A percentile compares a stretch with the other conserved stretches of the same genome.
Conservation (phyloP, 1,284 basidiomycete species). For the Ustilago shanxiensis region DNA sequence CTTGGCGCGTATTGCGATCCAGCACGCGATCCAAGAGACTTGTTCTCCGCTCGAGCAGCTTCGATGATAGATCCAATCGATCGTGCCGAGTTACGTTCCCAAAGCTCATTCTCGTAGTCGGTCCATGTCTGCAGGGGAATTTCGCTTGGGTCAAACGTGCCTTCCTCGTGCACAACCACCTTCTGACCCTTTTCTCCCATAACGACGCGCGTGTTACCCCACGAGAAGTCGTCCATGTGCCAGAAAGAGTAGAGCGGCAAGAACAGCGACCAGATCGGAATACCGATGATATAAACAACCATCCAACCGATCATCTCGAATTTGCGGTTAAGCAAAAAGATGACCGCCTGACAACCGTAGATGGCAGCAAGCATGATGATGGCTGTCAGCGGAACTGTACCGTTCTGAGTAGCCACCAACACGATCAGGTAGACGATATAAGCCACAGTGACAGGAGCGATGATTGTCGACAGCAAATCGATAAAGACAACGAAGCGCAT, state of each 20-base stretch:
- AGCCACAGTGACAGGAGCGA: constrained; percentile 90
- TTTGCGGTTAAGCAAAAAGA: constrained; percentile 70
- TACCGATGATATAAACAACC: constrained; percentile 75
- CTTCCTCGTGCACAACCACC: constrained; percentile 93
- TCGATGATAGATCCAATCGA: constrained; percentile 61
- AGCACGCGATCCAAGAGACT: constrained; percentile 53
- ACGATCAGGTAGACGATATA: constrained; percentile 74
- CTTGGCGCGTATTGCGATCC: constrained; percentile 60
- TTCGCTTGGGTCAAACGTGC: constrained; percentile 93
- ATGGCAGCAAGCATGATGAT: constrained; percentile 92
- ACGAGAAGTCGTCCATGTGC: constrained; percentile 98
- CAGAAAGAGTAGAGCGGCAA: constrained; percentile 97
- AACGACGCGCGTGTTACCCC: constrained; percentile 92
- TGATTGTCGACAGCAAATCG: constrained; percentile 82
- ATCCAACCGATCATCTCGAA: constrained; percentile 70
- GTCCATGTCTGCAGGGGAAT: constrained; percentile 97
- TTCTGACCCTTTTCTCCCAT: constrained; percentile 87
- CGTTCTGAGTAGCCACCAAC: constrained; percentile 57
- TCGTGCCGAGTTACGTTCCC: constrained; percentile 60
- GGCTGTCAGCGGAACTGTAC: constrained; percentile 74
- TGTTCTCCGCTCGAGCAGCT: constrained; percentile 56
- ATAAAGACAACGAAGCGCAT: constrained; percentile 99
- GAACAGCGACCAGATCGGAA: constrained; percentile 90
- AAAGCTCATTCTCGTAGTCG: constrained; percentile 75
- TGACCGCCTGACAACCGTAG: constrained; percentile 77